Evolutionary conservation across 495 filamentous ascomycete genomes (phyloP), one percentile per base, ranked within the genome.

Genomic region (Filosporella fistucella): DNA sequence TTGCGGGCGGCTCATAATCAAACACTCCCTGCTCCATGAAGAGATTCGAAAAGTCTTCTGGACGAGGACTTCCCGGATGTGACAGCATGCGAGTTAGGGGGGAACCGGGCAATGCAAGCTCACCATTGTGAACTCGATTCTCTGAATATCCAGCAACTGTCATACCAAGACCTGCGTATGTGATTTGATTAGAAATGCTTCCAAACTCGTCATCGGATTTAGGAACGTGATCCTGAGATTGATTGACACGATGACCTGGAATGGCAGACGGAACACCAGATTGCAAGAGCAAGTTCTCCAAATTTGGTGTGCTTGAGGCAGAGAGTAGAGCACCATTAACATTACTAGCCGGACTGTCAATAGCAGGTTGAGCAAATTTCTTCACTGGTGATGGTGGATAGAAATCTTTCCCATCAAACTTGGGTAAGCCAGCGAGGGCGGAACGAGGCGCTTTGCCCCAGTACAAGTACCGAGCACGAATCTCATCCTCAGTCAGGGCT

Each of bases 331-430:
- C 28, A 30, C n/a, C 8, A n/a, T 30, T 8, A n/a, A 8, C n/a
- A n/a, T n/a, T n/a, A n/a, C n/a, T n/a, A n/a, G n/a, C n/a, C n/a
- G n/a, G n/a, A n/a, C 16, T 33, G 1, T 29, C 17, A 23, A 30
- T 9, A 12, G n/a, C 28, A 37, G 18, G n/a, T 47, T 22, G 17
- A 11, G 21, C 18, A 14, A 22, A 30, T 2, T 62, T 54, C 54
- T 73, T 76, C 41, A 58, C 51, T 0, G 74, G 72, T 1, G 75
- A 78, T 2, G 75, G 59, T 2, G 71, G 72, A 47, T 78, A 77
- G 55, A 79, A 79, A 47, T 78, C 66, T 56, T 74, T 75, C 1
- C 76, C 76, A 41, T 79, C 74, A 42, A 69, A 79, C 53, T 75
- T 78, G 25, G 76, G 76, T 14, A 79, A 54, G 12, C 74, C 71